Evolutionary conservation across 495 filamentous ascomycete species (phyloP), one percentile per base, ranked within the genome.

Genomic region (Penicillium riverlandense): DNA sequence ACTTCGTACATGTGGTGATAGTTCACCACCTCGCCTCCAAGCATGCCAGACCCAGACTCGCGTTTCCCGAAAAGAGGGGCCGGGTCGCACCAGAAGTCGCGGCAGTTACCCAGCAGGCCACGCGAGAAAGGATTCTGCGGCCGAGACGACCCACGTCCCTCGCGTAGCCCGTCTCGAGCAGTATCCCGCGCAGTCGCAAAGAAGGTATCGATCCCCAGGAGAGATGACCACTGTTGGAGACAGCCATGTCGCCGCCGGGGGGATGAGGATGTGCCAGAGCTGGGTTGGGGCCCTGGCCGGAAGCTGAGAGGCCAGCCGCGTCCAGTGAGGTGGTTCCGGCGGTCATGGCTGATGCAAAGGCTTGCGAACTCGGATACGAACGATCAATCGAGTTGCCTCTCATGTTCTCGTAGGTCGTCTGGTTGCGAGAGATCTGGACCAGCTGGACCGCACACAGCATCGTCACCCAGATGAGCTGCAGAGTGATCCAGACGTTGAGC

Each of bases 351-450:
- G 86, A 84, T 13, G 80, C 83, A 41, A 96, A 70, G 6, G 84
- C 80, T 43, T 76, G 74, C n/a, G 80, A 65, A 22, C 79, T 76
- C 29, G 74, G 69, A 39, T 69, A 65, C 45, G 74, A 70, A 49
- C 82, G 66, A 30, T 72, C 61, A 29, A 71, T 62, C 10, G 61
- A 59, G 43, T 88, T 71, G 36, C 86, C 82, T 41, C 79, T 73
- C 90, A 97, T 96, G 51, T 87, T 92, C 57, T 98, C 92, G 67
- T 83, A 97, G 0, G 92, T 98, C 7, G 92, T 98, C 71, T 91
- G 82, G 35, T 90, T 92, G 39, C 89, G 80, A 1, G 88, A 83
- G 34, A 98, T 80, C 57, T 97, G 92, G 9, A 96, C 70, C 31
- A 95, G 79, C 58, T 98, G 92, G 8, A 96, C 91, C 40, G 84